phyloP scores from a whole-genome alignment of 192 early-diverging fungal genomes.

The Diversispora epigaea region DNA sequence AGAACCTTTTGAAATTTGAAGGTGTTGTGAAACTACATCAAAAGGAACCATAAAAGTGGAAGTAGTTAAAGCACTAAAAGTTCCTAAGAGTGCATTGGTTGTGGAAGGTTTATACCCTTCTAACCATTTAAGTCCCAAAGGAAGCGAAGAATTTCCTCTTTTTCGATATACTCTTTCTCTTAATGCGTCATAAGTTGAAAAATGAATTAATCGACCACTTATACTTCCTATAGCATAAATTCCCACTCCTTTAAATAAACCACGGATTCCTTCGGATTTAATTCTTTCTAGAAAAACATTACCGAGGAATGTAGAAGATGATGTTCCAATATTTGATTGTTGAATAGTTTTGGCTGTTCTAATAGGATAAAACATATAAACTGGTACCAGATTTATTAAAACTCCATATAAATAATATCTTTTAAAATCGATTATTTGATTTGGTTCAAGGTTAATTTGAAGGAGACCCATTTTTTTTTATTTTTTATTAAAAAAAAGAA shows the following conservation, averaged over 20 bases:
- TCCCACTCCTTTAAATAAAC: constrained; percentile 29
- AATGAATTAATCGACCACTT: constrained; percentile 28
- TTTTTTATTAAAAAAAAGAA: too few species aligned
- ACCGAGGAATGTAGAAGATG: constrained; percentile 11
- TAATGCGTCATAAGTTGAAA: constrained; percentile 33
- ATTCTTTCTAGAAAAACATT: constrained; percentile 19
- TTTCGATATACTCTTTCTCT: constrained; percentile 20
- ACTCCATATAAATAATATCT: constrained; percentile 30
- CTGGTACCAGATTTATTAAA: constrained; percentile 30
- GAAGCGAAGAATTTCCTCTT: background rate
- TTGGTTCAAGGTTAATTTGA: background rate
- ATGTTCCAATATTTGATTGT: constrained; percentile 28
- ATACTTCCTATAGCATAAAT: constrained; percentile 26
- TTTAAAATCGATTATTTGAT: constrained; percentile 31
- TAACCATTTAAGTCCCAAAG: constrained; percentile 9
- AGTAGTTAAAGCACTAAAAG: constrained; percentile 24
- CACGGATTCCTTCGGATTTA: constrained; percentile 23
- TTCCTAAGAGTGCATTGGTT: constrained; percentile 25
- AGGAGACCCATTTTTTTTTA: too few species aligned
- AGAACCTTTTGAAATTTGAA: constrained; percentile 10
- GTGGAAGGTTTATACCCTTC: background rate
- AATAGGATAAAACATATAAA: constrained; percentile 36
- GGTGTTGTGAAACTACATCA: constrained; percentile 31
- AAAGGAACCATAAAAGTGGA: constrained; percentile 31
- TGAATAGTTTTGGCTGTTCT: constrained; percentile 30